Evolutionary conservation across 1,284 basidiomycete genomes (phyloP).

Genomic region (Singerocomus inundabilis): DNA sequence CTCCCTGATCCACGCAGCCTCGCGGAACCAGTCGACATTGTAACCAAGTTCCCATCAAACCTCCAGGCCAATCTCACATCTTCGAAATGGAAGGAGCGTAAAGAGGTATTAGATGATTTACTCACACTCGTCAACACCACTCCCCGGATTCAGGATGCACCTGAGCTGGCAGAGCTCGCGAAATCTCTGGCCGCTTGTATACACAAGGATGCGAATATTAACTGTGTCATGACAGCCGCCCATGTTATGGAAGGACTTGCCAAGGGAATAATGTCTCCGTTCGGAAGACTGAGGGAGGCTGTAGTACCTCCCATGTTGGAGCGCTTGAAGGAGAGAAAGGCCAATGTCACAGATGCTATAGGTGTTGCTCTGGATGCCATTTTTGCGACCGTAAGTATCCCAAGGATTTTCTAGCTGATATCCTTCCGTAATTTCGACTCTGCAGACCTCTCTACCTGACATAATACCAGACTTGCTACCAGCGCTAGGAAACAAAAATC

Average conservation of each 20-base stretch:
- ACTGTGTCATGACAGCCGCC: slow-evolving; percentile 90
- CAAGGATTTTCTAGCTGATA: slow-evolving; percentile 4
- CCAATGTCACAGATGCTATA: slow-evolving; percentile 86
- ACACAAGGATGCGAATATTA: slow-evolving; percentile 91
- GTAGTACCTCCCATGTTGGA: slow-evolving; percentile 84
- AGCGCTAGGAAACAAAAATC: slow-evolving; percentile 88
- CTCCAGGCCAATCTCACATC: slow-evolving; percentile 77
- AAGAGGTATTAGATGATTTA: slow-evolving; percentile 88
- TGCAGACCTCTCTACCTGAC: slow-evolving; percentile 77
- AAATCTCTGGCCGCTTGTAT: slow-evolving; percentile 81
- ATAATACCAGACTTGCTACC: slow-evolving; percentile 83
- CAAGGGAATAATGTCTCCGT: slow-evolving; percentile 74
- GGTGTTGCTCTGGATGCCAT: slow-evolving; percentile 88
- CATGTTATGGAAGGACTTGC: slow-evolving; percentile 86
- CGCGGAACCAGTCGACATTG: slow-evolving; percentile 82
- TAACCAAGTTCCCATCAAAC: slow-evolving; percentile 72
- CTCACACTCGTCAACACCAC: slow-evolving; percentile 70
- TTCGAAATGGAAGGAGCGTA: slow-evolving; percentile 98
- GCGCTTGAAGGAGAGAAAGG: slow-evolving; percentile 93
- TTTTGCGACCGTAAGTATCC: slow-evolving; percentile 70
- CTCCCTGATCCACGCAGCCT: slow-evolving; percentile 80
- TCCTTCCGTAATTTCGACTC: slow-evolving; percentile 15
- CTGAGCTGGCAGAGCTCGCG: slow-evolving; percentile 71
- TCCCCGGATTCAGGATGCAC: slow-evolving; percentile 76
- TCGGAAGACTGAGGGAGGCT: slow-evolving; percentile 73